These are phyloP conservation scores for Suillus occidentalis DNA, from an alignment of 768 basidiomycete species.

Conservation along the genomic window DNA sequence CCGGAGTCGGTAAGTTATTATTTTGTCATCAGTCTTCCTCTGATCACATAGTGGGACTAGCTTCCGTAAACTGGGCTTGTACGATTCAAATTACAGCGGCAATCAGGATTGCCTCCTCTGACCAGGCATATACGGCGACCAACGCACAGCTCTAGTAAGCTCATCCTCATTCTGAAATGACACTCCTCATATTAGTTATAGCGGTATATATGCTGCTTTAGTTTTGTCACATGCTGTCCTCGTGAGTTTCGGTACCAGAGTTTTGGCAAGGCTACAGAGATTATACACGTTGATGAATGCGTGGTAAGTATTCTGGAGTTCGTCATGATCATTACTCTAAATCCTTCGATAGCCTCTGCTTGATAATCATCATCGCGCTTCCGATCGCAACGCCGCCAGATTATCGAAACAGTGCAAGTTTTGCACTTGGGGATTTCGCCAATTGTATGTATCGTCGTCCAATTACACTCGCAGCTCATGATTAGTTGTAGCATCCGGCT, in stretches of 20 bases:
- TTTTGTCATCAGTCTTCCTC: not conserved
- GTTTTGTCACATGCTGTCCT: not conserved
- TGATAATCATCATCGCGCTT: constrained; percentile 40
- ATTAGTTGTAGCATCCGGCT: not conserved
- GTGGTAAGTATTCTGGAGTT: not conserved
- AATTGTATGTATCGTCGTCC: constrained; percentile 26
- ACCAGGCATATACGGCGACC: not conserved
- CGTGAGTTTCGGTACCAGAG: not conserved
- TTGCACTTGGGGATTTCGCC: constrained; percentile 37
- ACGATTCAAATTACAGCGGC: not conserved
- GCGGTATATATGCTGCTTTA: not conserved
- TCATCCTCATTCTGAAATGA: not conserved
- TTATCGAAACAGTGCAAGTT: constrained; percentile 33
- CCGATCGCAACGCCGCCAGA: constrained; percentile 30
- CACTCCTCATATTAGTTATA: not conserved
- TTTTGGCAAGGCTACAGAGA: not conserved
- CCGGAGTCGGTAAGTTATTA: not conserved
- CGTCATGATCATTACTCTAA: not conserved
- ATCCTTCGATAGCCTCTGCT: not conserved
- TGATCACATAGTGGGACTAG: not conserved
- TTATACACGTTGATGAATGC: not conserved
- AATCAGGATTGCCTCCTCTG: not conserved
- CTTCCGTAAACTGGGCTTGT: not conserved
- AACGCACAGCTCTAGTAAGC: not conserved
- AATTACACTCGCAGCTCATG: not conserved